Base-by-base conservation (phyloP, 2,329 filamentous ascomycete species). In the Pestalotiopsis sp. region DNA sequence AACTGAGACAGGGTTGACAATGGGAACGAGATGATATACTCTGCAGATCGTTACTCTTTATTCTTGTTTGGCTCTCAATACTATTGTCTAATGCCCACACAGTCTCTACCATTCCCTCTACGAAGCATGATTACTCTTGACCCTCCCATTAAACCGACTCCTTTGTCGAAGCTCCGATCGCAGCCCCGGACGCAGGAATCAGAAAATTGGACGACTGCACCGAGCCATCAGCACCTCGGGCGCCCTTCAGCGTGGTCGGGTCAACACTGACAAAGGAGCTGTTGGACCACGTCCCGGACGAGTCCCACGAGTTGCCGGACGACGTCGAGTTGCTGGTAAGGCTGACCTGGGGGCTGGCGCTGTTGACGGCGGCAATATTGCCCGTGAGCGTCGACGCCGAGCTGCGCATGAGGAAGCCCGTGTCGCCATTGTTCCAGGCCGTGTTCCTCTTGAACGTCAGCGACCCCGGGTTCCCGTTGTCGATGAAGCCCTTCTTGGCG, bases 361-460 rank as follows among this genome's bases (percentile, higher is more conserved):
- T 27, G 17, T 84, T 84, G 7, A 74, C 72, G 1, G 78, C 80
- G 3, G 81, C 82, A 58, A 84, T 76, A 67, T 84, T 84, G 56
- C 72, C 73, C 13, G 68, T 78, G 39, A 85, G 72, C 4, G 71
- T 79, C 7, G 80, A 79, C 0, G 76, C 74, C 3, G 81, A 64
- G 61, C 61, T 49, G 38, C 75, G 75, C 73, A 83, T 78, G 45
- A 78, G 73, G 73, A 81, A 84, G 2, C 83, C 83, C 12, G 78
- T 77, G 56, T 82, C 81, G 9, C 76, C 78, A 60, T 85, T 84
- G 52, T 82, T 82, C 80, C 81, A 85, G 4, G 83, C 82, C 41
- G 83, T 84, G 74, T 83, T 84, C 38, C 81, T 75, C 68, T 80
- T 77, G 31, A 84, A 73, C 3, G 75, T 76, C 39, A 85, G 73